A percentile compares a stretch with the other conserved stretches of the same genome.
Conservation (phyloP, 306 rosid species). For the Prunus dulcis region DNA sequence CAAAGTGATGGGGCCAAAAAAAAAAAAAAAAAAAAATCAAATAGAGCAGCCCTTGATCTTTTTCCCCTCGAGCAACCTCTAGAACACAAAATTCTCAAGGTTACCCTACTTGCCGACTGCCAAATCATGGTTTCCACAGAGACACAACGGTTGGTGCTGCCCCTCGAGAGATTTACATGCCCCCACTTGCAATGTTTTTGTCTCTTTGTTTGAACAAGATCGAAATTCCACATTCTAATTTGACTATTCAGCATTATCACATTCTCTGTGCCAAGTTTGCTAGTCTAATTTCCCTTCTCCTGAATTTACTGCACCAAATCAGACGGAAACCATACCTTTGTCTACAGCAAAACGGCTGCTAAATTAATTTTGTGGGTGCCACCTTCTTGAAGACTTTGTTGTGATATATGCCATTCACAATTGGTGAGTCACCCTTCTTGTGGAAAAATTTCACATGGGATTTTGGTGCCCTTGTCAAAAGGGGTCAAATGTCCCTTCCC, state of each 20-base stretch:
- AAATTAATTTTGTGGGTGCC: slow-evolving; percentile 7
- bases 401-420: not conserved
- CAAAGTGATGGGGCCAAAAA: too few species aligned
- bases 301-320: slow-evolving; percentile 14
- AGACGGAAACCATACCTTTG: not conserved
- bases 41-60: too few species aligned
- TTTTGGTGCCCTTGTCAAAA: slow-evolving; percentile 1
- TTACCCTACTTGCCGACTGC: not conserved
- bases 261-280: not conserved
- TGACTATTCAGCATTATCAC: slow-evolving; percentile 15
- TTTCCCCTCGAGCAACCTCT: too few species aligned
- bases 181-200: not conserved
- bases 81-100: too few species aligned
- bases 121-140: not conserved
- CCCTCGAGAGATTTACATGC: slow-evolving; percentile 9
- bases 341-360: not conserved
- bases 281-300: not conserved
- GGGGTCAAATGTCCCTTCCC: not conserved
- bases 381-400: not conserved
- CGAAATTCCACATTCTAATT: not conserved
- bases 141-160: not conserved
- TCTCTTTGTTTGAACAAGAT: not conserved
- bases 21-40: too few species aligned
- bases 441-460: slow-evolving; percentile 9
- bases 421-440: not conserved